Conservation (phyloP, 208 protist species). For the Leishmania tarentolae region DNA sequence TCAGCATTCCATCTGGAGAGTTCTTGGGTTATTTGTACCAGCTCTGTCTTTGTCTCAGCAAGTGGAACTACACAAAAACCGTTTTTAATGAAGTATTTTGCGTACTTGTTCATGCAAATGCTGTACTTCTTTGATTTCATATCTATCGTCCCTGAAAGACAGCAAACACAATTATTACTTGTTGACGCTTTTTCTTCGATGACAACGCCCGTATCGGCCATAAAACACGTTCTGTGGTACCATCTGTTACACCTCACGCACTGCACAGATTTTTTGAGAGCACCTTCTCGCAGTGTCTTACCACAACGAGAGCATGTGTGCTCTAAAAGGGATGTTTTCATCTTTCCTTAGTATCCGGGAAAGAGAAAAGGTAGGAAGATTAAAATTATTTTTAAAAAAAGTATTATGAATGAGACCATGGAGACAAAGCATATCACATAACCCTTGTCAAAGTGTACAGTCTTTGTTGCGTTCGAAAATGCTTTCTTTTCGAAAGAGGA, state of each 20-base stretch:
- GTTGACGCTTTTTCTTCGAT: neutral
- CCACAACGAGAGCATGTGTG: constrained; percentile 25
- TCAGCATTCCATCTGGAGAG: constrained; percentile 38
- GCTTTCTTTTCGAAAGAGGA: neutral
- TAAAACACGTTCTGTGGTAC: constrained; percentile 58
- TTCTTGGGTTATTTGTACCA: neutral
- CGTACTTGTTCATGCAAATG: constrained; percentile 34
- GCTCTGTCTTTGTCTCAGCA: constrained; percentile 2
- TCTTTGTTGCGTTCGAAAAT: neutral
- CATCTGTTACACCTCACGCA: constrained; percentile 29
- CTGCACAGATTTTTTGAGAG: constrained; percentile 7
- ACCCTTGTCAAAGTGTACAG: neutral
- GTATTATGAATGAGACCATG: neutral
- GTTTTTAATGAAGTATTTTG: constrained; percentile 42
- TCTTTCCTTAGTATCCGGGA: neutral
- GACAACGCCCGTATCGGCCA: constrained; percentile 44
- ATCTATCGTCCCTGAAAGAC: constrained; percentile 35
- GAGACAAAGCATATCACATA: neutral
- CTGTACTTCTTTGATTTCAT: neutral
- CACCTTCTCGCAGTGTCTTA: neutral
- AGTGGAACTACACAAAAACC: constrained; percentile 61
- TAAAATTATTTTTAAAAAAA: neutral
- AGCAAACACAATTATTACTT: constrained; percentile 43
- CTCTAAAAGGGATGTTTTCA: neutral
- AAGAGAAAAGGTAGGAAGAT: constrained; percentile 13